Evolutionary conservation across 192 early-diverging fungal genomes (phyloP), one percentile per base, ranked within the genome.

Genomic region (Spizellomyces punctatus): DNA sequence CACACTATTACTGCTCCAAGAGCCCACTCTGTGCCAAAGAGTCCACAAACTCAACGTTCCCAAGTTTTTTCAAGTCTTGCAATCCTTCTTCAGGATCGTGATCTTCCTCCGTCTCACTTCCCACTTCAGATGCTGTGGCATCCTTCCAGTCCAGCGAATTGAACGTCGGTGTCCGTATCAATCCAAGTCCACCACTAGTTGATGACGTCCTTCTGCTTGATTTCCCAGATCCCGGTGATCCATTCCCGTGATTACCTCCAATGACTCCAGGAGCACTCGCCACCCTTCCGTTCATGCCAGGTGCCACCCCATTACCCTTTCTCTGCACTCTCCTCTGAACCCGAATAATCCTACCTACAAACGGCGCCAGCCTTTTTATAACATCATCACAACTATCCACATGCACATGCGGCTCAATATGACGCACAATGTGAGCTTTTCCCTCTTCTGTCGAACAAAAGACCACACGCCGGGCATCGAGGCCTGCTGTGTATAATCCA

Each of bases 401-500:
- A 76, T 93, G 92, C 12, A 91, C 72, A 45, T 66, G 54, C 9
- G 89, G 83, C 43, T 88, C 84, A 46, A 93, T 67, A 73, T 90
- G 89, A 50, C 89, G 81, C 22, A 93, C 86, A 10, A 93, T 81
- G 74, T 91, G 89, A 16, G 80, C 74, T 36, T 89, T 86, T 1
- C 89, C 90, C 54, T 87, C 80, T 66, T 86, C 85, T 1, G 88
- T 86, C 48, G 84, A 82, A 78, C 90, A 92, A 73, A 89, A 90
- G 8, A 91, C 69, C n/a, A 92, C 68, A 52, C 89, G 87, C 46
- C 88, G 85, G 5, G 68, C 66, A 64, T 92, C 91, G 58, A 93
- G 78, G 44, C 70, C 73, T 19, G 68, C 42, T 1, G 61, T 52
- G 62, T 46, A 60, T 46, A 79, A 62, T 6, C 43, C 48, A 14